Conservation (phyloP, 495 filamentous ascomycete species). For the Penicillium argentinense region DNA sequence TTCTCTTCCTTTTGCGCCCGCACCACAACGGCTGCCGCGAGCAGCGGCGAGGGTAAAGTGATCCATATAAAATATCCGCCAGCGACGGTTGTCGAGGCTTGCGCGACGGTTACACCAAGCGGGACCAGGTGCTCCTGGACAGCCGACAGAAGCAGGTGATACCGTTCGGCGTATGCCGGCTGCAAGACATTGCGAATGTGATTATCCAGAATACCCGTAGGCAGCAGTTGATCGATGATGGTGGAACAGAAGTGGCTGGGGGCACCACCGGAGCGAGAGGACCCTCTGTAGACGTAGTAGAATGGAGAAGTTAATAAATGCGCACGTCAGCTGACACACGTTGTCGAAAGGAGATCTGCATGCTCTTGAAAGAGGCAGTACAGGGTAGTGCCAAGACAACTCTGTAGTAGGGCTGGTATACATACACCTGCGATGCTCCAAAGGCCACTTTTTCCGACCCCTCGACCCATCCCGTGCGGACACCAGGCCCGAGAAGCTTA, state of each 20-base stretch:
- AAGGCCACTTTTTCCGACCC: slow-evolving; percentile 63
- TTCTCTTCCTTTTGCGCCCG: slow-evolving; percentile 55
- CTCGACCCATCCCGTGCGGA: slow-evolving; percentile 82
- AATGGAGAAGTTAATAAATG: not conserved
- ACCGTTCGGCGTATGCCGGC: slow-evolving; percentile 57
- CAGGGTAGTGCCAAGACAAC: not conserved
- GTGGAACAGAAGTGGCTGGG: slow-evolving; percentile 71
- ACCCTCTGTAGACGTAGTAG: slow-evolving; percentile 53
- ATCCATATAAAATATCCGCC: slow-evolving; percentile 89
- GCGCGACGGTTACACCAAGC: slow-evolving; percentile 54
- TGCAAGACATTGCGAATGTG: slow-evolving; percentile 51
- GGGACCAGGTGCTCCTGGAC: slow-evolving; percentile 57
- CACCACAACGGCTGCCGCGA: slow-evolving; percentile 54
- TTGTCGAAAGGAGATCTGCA: not conserved
- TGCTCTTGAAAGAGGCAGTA: not conserved
- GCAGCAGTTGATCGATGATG: slow-evolving; percentile 60
- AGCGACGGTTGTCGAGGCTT: slow-evolving; percentile 27
- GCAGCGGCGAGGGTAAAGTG: slow-evolving; percentile 52
- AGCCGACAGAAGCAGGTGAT: slow-evolving; percentile 50
- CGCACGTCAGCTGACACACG: slow-evolving; percentile 6
- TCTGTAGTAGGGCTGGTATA: not conserved
- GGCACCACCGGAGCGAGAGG: slow-evolving; percentile 70
- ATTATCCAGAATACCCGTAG: slow-evolving; percentile 45
- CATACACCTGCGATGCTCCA: slow-evolving; percentile 66
- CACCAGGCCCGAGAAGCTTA: slow-evolving; percentile 79